Percentiles rank a stretch among this genome's conserved stretches.
These are phyloP conservation scores for Penicillium expansum DNA, from an alignment of 2,329 filamentous ascomycete species.

Conservation along the genomic window DNA sequence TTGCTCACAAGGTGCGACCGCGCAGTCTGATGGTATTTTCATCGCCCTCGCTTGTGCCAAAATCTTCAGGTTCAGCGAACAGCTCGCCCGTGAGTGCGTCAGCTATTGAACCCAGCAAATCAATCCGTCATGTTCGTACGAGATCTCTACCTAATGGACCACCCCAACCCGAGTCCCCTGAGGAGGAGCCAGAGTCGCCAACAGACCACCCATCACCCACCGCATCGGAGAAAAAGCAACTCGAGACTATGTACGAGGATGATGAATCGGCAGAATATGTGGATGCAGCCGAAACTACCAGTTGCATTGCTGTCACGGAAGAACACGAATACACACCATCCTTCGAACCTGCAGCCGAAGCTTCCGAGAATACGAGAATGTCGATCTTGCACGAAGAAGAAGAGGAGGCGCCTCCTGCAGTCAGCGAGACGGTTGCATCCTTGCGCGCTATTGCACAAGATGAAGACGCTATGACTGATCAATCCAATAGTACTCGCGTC, in stretches of 20 bases:
- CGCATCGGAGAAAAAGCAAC: slow-evolving; percentile 27
- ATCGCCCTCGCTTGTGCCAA: slow-evolving; percentile 28
- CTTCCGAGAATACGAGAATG: slow-evolving; percentile 18
- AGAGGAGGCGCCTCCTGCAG: slow-evolving; percentile 19
- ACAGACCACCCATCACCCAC: slow-evolving; percentile 25
- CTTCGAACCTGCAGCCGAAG: slow-evolving; percentile 10
- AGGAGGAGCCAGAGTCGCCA: slow-evolving; percentile 13
- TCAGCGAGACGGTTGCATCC: slow-evolving; percentile 17
- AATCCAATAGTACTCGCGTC: slow-evolving; percentile 19
- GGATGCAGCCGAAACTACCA: slow-evolving; percentile 19
- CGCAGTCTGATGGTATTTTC: slow-evolving; percentile 45
- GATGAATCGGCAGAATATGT: slow-evolving; percentile 29
- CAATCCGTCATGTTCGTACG: slow-evolving; percentile 42
- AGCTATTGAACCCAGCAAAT: slow-evolving; percentile 24
- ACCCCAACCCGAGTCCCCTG: slow-evolving; percentile 17
- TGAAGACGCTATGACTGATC: slow-evolving; percentile 19
- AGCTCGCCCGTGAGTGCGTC: slow-evolving; percentile 27
- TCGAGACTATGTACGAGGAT: slow-evolving; percentile 42
- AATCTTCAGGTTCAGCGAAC: slow-evolving; percentile 25
- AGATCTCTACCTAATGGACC: slow-evolving; percentile 50
- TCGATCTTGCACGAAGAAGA: slow-evolving; percentile 22
- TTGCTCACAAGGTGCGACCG: slow-evolving; percentile 43
- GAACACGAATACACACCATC: slow-evolving; percentile 7
- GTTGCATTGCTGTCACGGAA: slow-evolving; percentile 21
- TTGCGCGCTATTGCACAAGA: slow-evolving; percentile 20